A percentile compares a stretch with the other conserved stretches of the same genome.
Conservation (phyloP, 371 early-diverging fungal genomes). For the Mucor racemosus region DNA sequence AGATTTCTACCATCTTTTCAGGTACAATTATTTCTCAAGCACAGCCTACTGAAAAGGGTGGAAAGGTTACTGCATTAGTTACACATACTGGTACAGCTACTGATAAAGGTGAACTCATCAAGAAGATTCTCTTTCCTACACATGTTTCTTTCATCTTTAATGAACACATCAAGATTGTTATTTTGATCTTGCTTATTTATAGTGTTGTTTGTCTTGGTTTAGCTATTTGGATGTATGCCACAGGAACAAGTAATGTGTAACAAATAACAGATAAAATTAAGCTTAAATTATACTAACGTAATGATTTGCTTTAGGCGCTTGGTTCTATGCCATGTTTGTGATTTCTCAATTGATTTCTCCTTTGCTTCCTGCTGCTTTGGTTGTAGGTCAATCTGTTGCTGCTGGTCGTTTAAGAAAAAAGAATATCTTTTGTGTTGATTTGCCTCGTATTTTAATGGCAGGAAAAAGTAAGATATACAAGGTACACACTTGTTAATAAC, state of each 20-base stretch:
- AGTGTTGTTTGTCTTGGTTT: constrained; percentile 59
- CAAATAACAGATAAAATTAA: background rate
- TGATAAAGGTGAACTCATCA: constrained; percentile 76
- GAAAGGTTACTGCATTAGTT: constrained; percentile 62
- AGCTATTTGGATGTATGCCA: constrained; percentile 57
- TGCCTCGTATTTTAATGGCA: constrained; percentile 85
- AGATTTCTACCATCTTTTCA: constrained; percentile 58
- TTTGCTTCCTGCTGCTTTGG: constrained; percentile 60
- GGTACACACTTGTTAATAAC: background rate
- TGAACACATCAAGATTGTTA: constrained; percentile 72
- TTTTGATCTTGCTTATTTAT: constrained; percentile 62
- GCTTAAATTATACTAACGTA: background rate
- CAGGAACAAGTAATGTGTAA: constrained; percentile 32
- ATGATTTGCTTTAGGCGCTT: constrained; percentile 28
- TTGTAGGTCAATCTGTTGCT: constrained; percentile 82
- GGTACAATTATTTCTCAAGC: constrained; percentile 58
- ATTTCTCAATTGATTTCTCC: constrained; percentile 77
- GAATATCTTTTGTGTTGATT: constrained; percentile 77
- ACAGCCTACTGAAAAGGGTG: constrained; percentile 35
- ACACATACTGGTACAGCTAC: constrained; percentile 77
- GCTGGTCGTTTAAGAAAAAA: constrained; percentile 67
- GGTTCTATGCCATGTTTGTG: constrained; percentile 74
- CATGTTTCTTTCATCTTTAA: constrained; percentile 68
- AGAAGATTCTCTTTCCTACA: constrained; percentile 74
- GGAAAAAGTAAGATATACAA: constrained; percentile 62